Evolutionary conservation across 2,329 filamentous ascomycete species (phyloP), one percentile per base, ranked within the genome.

Genomic region (Colletotrichum agaves): DNA sequence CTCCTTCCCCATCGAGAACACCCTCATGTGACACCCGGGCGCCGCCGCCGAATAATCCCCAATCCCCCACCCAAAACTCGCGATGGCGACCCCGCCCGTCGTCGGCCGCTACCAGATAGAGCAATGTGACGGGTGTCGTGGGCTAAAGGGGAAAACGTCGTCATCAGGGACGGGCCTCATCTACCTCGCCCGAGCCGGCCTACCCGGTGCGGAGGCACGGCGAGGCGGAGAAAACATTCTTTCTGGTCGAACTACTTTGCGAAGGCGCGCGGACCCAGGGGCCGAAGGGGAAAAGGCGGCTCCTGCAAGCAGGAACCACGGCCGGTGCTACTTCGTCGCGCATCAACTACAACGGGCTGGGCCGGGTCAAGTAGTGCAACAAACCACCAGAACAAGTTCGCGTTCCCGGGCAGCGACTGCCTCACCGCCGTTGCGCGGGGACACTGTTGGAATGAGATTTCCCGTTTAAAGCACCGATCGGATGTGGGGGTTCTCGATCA

Each of bases 191-290:
- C 17, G 65, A 69, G 65, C 56, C 56, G 12, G 58, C 50, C 3
- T 11, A 21, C 33, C 65, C 62, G 8, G 39, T 66, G 17, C 50
- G 61, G 13, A 35, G 33, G 17, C 60, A 65, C 35, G 62, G 62
- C 41, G 62, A 63, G 19, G 37, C 43, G 13, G 56, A 46, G 5
- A 27, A 7, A 69, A 63, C 43, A 52, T 69, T 17, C 55, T 65
- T 17, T 70, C 33, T 70, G n/a, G n/a, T n/a, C n/a, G n/a, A n/a
- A 70, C 37, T 61, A 70, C 52, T 69, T 70, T n/a, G n/a, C n/a
- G n/a, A n/a, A n/a, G n/a, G n/a, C n/a, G n/a, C n/a, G n/a, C n/a
- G n/a, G n/a, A n/a, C n/a, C n/a, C n/a, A n/a, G n/a, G n/a, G n/a
- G 60, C 19, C 23, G 60, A 39, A 5, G 55, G 56, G 19, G 27